phyloP scores from a whole-genome alignment of 2,329 filamentous ascomycete species.

The Ascocoryne sarcoides region DNA sequence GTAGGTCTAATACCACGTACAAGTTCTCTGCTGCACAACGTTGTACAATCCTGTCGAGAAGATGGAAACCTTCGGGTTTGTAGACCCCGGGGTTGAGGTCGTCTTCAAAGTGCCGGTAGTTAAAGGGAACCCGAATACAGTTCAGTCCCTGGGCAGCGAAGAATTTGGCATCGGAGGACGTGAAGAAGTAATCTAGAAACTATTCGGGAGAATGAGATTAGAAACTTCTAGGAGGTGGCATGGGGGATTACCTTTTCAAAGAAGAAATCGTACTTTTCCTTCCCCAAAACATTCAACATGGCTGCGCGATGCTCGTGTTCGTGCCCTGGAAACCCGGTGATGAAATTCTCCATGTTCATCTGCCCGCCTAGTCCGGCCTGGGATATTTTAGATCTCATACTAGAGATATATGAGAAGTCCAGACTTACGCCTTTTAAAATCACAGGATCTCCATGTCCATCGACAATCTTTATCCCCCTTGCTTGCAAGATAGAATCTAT shows the following conservation, averaged over 20 bases:
- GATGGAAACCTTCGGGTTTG: constrained; percentile 38
- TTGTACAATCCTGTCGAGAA: constrained; percentile 38
- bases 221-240: too few relatives aligned
- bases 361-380: constrained; percentile 32
- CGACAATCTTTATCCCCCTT: constrained; percentile 33
- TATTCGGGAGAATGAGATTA: too few relatives aligned
- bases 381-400: constrained; percentile 12
- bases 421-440: constrained; percentile 26
- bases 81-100: constrained; percentile 39
- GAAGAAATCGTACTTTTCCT: constrained; percentile 48
- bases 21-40: constrained; percentile 34
- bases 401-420: constrained; percentile 11
- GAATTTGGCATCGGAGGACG: constrained; percentile 45
- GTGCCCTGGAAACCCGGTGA: constrained; percentile 49
- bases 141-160: constrained; percentile 46
- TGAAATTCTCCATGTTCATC: constrained; percentile 49
- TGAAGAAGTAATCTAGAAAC: constrained; percentile 41
- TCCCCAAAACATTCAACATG: constrained; percentile 42
- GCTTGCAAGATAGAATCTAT: constrained; percentile 21
- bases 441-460: constrained; percentile 30
- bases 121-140: constrained; percentile 50
- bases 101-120: constrained; percentile 48
- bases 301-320: constrained; percentile 46
- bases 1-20: constrained; percentile 36
- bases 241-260: constrained; percentile 48